phyloP scores from a whole-genome alignment of 176 grass and related monocot species.

The Panicum miliaceum region DNA sequence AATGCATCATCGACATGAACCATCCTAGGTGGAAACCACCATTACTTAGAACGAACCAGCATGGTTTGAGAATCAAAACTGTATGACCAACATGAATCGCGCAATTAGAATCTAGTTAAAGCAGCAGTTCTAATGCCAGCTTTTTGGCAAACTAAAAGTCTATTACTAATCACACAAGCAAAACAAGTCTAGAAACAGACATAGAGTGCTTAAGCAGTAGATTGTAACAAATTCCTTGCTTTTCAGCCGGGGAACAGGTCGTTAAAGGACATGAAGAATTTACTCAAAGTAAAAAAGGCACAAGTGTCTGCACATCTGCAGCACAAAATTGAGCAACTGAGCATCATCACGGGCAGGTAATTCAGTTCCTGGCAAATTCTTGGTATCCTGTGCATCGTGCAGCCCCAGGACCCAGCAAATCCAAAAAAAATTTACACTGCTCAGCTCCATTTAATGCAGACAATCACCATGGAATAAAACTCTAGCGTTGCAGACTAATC shows the following conservation, averaged over 20 bases:
- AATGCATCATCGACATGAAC: background rate
- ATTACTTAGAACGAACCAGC: constrained; percentile 18
- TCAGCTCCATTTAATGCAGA: background rate
- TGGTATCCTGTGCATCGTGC: background rate
- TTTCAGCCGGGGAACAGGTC: background rate
- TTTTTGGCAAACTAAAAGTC: background rate
- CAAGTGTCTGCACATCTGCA: background rate
- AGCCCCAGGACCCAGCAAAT: background rate
- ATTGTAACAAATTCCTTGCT: background rate
- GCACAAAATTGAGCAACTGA: background rate
- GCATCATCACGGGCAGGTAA: background rate
- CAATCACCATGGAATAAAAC: constrained; percentile 2
- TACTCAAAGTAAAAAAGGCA: background rate
- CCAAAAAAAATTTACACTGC: background rate
- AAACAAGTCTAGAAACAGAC: background rate
- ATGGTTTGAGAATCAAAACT: background rate
- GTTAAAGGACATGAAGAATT: constrained; percentile 6
- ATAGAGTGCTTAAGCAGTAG: background rate
- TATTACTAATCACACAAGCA: background rate
- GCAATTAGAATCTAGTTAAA: background rate
- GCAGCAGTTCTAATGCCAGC: background rate
- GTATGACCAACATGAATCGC: background rate
- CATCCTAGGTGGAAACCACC: constrained; percentile 31
- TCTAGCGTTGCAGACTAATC: background rate
- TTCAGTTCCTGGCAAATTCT: background rate